Evolutionary conservation across 345 rosid species (phyloP).

Genomic region (Arabidopsis suecica): DNA sequence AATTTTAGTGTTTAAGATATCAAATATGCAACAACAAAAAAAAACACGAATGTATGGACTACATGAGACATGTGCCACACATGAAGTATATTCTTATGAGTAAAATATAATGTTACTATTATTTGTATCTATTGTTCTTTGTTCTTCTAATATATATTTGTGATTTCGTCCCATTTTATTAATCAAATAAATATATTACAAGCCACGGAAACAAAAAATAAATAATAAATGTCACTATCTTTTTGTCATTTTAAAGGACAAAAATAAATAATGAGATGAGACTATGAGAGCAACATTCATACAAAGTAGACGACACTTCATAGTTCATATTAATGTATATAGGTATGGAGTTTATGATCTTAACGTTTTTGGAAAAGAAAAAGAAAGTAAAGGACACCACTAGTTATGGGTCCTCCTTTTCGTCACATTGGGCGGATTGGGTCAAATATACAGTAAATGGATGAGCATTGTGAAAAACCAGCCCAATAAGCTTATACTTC

Average conservation of each 20-base stretch:
- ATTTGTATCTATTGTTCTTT: not conserved
- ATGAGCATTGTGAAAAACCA: not conserved
- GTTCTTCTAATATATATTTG: too few relatives aligned
- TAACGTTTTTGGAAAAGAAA: too few relatives aligned
- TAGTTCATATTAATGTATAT: too few relatives aligned
- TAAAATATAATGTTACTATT: not conserved
- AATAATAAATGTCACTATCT: too few relatives aligned
- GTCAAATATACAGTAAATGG: slow-evolving; percentile 24
- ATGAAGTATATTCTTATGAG: not conserved
- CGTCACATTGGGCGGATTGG: not conserved
- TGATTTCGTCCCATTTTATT: not conserved
- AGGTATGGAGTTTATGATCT: too few relatives aligned
- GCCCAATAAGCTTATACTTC: too few relatives aligned
- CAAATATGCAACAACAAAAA: too few relatives aligned
- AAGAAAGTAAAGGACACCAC: too few relatives aligned
- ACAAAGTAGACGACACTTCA: not conserved
- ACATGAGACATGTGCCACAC: not conserved
- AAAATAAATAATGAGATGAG: not conserved
- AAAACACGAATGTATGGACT: too few relatives aligned
- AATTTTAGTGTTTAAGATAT: not conserved
- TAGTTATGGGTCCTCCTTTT: not conserved
- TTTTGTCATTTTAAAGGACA: too few relatives aligned
- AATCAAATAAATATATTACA: too few relatives aligned
- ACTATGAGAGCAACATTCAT: not conserved
- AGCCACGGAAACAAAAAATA: too few relatives aligned